phyloP scores from a whole-genome alignment of 1,284 basidiomycete genomes.

The Vanrija sp. region DNA sequence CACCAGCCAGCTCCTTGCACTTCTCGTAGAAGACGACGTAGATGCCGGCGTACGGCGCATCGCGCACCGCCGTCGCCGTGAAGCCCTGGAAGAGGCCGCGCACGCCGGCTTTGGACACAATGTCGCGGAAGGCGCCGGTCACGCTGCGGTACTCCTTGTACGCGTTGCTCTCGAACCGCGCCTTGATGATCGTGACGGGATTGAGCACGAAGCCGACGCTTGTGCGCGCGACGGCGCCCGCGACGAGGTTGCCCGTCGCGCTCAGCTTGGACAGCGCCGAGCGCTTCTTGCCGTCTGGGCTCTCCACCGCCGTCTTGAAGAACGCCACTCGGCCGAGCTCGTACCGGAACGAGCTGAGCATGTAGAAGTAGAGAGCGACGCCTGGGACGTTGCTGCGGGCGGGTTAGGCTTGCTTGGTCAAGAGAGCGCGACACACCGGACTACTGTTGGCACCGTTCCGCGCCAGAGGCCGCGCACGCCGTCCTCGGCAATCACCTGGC shows the following conservation, averaged over 20 bases:
- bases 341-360: slow-evolving; percentile 75
- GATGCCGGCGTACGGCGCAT: slow-evolving; percentile 93
- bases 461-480: slow-evolving; percentile 59
- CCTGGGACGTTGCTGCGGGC: slow-evolving; percentile 78
- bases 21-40: slow-evolving; percentile 90
- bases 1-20: slow-evolving; percentile 67
- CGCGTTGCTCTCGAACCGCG: slow-evolving; percentile 86
- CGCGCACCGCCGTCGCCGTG: slow-evolving; percentile 81
- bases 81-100: slow-evolving; percentile 84
- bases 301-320: slow-evolving; percentile 28
- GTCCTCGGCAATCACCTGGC: slow-evolving; percentile 47
- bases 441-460: slow-evolving; percentile 75
- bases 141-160: slow-evolving; percentile 67
- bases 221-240: slow-evolving; percentile 82
- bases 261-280: slow-evolving; percentile 69
- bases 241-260: slow-evolving; percentile 76
- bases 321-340: slow-evolving; percentile 42
- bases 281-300: slow-evolving; percentile 1
- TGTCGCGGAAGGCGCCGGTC: slow-evolving; percentile 58
- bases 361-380: slow-evolving; percentile 86
- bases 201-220: slow-evolving; percentile 84
- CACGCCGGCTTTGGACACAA: slow-evolving; percentile 65
- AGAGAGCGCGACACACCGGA: slow-evolving; percentile 54
- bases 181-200: slow-evolving; percentile 91
- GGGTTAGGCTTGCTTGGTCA: background rate